Percentiles rank a stretch among this genome's conserved stretches.
Evolutionary conservation across 164 flowering plant genomes (phyloP).

Genomic region (Malania oleifera): DNA sequence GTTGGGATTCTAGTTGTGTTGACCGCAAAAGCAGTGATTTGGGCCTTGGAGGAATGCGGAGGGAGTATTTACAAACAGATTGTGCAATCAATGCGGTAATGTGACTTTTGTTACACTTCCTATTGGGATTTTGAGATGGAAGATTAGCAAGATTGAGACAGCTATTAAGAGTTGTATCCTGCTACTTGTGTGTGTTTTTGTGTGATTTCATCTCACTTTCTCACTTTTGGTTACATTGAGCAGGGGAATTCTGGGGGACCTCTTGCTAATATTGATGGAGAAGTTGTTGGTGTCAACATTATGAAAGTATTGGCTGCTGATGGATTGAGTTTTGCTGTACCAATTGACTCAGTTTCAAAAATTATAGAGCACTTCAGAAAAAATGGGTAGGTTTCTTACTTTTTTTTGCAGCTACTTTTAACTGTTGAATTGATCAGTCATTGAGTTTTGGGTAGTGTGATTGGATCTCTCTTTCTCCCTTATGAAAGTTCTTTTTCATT

Average conservation of each 20-base stretch:
- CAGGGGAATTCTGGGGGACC: conserved; percentile 98
- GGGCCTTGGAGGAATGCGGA: conserved; percentile 84
- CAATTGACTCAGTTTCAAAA: conserved; percentile 68
- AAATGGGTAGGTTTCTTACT: conserved; percentile 51
- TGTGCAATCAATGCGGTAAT: conserved; percentile 85
- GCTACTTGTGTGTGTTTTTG: neutral
- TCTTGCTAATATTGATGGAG: conserved; percentile 89
- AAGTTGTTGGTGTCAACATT: conserved; percentile 79
- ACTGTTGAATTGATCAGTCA: neutral
- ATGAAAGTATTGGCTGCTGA: conserved; percentile 73
- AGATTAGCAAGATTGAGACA: neutral
- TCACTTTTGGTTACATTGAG: neutral
- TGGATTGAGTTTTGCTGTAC: conserved; percentile 83
- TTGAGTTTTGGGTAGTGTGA: neutral
- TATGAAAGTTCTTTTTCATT: neutral
- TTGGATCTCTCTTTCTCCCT: neutral
- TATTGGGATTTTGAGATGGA: conserved; percentile 1
- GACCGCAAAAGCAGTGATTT: conserved; percentile 95
- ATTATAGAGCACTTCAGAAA: conserved; percentile 79
- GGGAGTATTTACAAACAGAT: conserved; percentile 91
- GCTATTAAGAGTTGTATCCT: neutral
- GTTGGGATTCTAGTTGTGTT: conserved; percentile 57
- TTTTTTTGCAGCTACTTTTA: neutral
- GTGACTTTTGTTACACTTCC: neutral
- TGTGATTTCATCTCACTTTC: neutral